Conservation (phyloP, 2,329 filamentous ascomycete genomes). For the Epicoccum sorghinum region DNA sequence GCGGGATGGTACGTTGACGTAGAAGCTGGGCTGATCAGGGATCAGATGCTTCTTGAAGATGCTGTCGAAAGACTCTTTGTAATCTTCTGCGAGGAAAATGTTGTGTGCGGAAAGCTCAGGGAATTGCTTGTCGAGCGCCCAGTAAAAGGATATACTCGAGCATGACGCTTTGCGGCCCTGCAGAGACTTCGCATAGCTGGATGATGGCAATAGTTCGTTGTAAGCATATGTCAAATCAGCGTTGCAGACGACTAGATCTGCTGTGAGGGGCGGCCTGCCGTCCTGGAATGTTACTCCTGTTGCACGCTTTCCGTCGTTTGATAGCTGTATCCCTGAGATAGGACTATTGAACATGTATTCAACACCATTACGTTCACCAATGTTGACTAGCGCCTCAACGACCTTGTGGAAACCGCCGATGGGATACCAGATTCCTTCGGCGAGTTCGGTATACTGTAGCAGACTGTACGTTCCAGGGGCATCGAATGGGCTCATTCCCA, state of each 20-base stretch:
- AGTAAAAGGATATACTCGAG: constrained; percentile 79
- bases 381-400: constrained; percentile 66
- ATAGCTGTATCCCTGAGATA: constrained; percentile 62
- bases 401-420: constrained; percentile 71
- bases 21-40: constrained; percentile 73
- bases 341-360: constrained; percentile 66
- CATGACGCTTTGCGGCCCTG: constrained; percentile 65
- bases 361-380: constrained; percentile 68
- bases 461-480: constrained; percentile 76
- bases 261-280: constrained; percentile 61
- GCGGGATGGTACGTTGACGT: constrained; percentile 76
- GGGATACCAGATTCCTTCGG: constrained; percentile 79
- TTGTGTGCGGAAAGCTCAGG: constrained; percentile 73
- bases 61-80: constrained; percentile 73
- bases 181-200: constrained; percentile 51
- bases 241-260: constrained; percentile 73
- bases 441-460: constrained; percentile 76
- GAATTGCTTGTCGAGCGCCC: constrained; percentile 66
- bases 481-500: constrained; percentile 80
- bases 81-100: constrained; percentile 77
- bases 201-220: constrained; percentile 68
- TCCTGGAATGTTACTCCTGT: constrained; percentile 65
- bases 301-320: constrained; percentile 58
- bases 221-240: constrained; percentile 78
- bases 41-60: constrained; percentile 75